Percentiles rank a stretch among this genome's conserved stretches.
These are phyloP conservation scores for Botrytis byssoidea DNA, from an alignment of 2,329 filamentous ascomycete genomes.

Conservation along the genomic window DNA sequence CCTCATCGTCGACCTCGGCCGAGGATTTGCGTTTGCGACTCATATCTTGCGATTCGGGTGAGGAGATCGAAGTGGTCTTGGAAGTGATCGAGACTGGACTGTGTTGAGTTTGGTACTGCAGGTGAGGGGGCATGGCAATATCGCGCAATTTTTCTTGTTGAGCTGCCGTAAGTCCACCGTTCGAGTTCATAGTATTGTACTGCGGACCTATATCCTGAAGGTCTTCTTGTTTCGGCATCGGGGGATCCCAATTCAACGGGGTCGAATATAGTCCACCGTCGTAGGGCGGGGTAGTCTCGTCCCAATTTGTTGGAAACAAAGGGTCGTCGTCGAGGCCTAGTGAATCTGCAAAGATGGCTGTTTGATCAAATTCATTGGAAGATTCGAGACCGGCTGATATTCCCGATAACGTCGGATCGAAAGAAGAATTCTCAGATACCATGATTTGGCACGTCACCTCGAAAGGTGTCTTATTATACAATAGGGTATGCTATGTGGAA, in stretches of 20 bases:
- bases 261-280: constrained; percentile 38
- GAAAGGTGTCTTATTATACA: neutral
- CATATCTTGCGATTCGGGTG: constrained; percentile 55
- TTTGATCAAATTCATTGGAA: constrained; percentile 30
- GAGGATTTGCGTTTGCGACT: constrained; percentile 70
- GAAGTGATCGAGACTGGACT: constrained; percentile 57
- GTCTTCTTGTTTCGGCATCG: constrained; percentile 30
- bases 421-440: constrained; percentile 26
- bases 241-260: constrained; percentile 38
- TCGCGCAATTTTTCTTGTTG: constrained; percentile 60
- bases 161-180: constrained; percentile 52
- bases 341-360: constrained; percentile 31
- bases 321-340: constrained; percentile 34
- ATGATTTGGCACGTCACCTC: constrained; percentile 23
- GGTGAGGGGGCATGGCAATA: constrained; percentile 63
- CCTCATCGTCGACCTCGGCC: constrained; percentile 54
- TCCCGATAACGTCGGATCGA: constrained; percentile 34
- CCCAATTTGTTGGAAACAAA: constrained; percentile 35
- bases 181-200: constrained; percentile 27
- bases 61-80: constrained; percentile 52
- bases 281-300: constrained; percentile 36
- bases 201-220: constrained; percentile 22
- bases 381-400: constrained; percentile 31
- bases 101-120: constrained; percentile 52
- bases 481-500: neutral